Base-by-base conservation (phyloP, 306 rosid species). In the Biancaea sappan region DNA sequence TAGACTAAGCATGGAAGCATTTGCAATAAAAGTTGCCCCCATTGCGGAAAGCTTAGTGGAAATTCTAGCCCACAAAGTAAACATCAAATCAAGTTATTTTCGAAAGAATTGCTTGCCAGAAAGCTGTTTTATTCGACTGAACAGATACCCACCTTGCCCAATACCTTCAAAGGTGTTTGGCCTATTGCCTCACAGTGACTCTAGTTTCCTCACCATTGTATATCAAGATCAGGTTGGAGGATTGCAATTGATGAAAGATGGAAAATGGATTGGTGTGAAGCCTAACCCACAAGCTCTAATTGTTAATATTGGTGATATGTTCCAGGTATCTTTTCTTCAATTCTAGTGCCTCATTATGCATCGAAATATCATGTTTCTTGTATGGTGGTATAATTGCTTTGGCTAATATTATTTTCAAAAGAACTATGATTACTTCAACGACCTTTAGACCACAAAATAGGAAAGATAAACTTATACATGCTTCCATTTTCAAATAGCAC, bases 271-370 rank as follows among this genome's bases (percentile, higher is more conserved):
- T 65, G 58, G 22, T 47, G 88, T 89, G 48, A 71, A 86, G 38
- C 91, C 91, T 47, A 83, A 83, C 57, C 87, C 87, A 9, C 38
- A 48, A 15, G 84, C 89, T 74, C 75, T 89, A 16, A 73, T 87
- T 37, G 83, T 91, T 76, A 91, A 88, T 74, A 63, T 93, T 53
- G 98, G 98, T 4, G 92, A 87, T 71, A 69, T 93, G n/a, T 88
- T 89, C 87, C 97, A 93, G 97, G 97, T 90, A 29, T 22, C 16
- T 22, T 16, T 52, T 13, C 74, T 22, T 60, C 13, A 5, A 8
- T 22, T 34, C 9, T 37, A 4, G 14, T 29, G 26, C 51, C 31
- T 7, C n/a, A n/a, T n/a, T n/a, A n/a, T n/a, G n/a, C n/a, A n/a
- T n/a, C n/a, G n/a, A n/a, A 63, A 38, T 38, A 3, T 35, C 12